Conservation (phyloP, 768 basidiomycete genomes). For the Jaapia argillacea region DNA sequence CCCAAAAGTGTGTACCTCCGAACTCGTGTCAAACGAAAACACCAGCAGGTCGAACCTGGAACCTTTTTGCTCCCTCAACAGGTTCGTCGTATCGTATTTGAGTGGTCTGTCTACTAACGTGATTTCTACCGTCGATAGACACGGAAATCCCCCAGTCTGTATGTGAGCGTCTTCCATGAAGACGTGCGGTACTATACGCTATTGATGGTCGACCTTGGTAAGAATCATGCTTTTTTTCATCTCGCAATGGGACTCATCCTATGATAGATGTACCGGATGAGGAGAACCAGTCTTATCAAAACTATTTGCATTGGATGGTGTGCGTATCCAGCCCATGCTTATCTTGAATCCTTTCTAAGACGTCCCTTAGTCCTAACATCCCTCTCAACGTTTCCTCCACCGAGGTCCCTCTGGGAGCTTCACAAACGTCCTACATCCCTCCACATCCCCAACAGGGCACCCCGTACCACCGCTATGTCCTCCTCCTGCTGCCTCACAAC, state of each 20-base stretch:
- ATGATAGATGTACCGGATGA: slow-evolving; percentile 73
- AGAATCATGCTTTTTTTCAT: slow-evolving; percentile 7
- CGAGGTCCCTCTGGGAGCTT: slow-evolving; percentile 29
- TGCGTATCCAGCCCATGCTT: slow-evolving; percentile 25
- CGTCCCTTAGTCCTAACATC: slow-evolving; percentile 59
- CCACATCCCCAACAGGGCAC: slow-evolving; percentile 90
- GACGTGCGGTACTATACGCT: slow-evolving; percentile 81
- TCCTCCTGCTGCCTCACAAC: slow-evolving; percentile 68
- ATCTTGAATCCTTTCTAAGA: slow-evolving; percentile 1
- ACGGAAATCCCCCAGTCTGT: slow-evolving; percentile 48
- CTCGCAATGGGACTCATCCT: slow-evolving; percentile 4
- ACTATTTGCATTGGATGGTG: slow-evolving; percentile 84
- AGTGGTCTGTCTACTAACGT: background rate
- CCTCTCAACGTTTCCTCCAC: slow-evolving; percentile 43
- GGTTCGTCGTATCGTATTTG: slow-evolving; percentile 27
- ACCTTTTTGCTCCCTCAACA: slow-evolving; percentile 56
- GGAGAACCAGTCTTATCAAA: slow-evolving; percentile 48
- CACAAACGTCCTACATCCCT: slow-evolving; percentile 72
- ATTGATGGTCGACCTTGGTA: slow-evolving; percentile 82
- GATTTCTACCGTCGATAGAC: slow-evolving; percentile 34
- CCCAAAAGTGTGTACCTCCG: slow-evolving; percentile 17
- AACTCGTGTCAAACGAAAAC: slow-evolving; percentile 15
- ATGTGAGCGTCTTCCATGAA: slow-evolving; percentile 71
- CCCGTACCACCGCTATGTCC: slow-evolving; percentile 81
- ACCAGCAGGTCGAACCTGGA: slow-evolving; percentile 58